Percentiles rank a stretch among this genome's conserved stretches.
Evolutionary conservation across 164 flowering plant genomes (phyloP).

Genomic region (Berberis thunbergii): DNA sequence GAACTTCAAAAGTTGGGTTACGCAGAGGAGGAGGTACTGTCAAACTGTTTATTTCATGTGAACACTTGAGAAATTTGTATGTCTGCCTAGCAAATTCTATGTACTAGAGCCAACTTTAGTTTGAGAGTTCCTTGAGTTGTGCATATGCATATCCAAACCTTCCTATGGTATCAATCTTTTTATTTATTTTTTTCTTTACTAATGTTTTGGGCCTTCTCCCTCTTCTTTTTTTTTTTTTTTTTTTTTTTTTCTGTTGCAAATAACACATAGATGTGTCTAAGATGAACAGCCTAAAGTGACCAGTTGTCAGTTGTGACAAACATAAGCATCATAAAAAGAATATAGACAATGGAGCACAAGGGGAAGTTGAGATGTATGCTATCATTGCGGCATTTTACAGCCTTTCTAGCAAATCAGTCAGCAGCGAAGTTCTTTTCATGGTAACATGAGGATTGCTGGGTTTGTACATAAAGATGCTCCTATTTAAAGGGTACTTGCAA

Average conservation of each 20-base stretch:
- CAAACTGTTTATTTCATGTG: not conserved
- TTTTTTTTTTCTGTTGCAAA: not conserved
- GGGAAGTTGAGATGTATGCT: no score
- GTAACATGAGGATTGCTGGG: no score
- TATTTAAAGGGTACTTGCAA: no score
- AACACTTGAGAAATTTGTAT: not conserved
- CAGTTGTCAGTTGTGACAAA: no score
- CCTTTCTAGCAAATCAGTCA: no score
- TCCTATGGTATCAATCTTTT: not conserved
- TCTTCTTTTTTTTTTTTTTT: not conserved
- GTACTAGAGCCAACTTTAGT: not conserved
- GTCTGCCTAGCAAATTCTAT: not conserved
- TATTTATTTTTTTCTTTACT: not conserved
- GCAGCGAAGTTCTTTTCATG: no score
- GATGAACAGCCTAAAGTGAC: no score
- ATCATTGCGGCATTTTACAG: no score
- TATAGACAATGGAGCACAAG: no score
- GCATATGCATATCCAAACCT: not conserved
- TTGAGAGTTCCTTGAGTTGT: not conserved
- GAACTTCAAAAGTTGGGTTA: constrained; percentile 65
- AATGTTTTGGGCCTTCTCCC: not conserved
- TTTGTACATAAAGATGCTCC: no score
- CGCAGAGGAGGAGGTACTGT: constrained; percentile 71
- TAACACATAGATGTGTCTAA: constrained; percentile 5
- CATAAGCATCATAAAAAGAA: no score